Evolutionary conservation across 805 yeast genomes (phyloP).

Genomic region (Spathaspora arborariae): DNA sequence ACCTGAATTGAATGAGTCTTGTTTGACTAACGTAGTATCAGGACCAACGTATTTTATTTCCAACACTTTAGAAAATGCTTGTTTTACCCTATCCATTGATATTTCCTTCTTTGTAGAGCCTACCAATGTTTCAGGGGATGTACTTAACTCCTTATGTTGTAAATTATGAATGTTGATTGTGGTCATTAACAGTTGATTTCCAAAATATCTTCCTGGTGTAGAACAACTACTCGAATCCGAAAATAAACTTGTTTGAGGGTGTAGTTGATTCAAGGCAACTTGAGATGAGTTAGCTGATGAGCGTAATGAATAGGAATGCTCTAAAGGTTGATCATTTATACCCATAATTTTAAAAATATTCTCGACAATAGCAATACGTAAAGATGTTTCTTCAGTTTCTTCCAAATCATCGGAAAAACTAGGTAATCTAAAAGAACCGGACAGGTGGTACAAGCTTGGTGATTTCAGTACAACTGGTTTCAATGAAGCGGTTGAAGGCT

Average conservation of each 20-base stretch:
- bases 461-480: conserved; percentile 9
- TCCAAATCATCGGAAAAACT: conserved; percentile 53
- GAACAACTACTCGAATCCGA: neutral
- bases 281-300: conserved; percentile 28
- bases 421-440: neutral
- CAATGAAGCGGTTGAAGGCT: conserved; percentile 6
- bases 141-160: neutral
- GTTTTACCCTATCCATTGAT: conserved; percentile 50
- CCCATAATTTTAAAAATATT: conserved; percentile 70
- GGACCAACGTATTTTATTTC: conserved; percentile 52
- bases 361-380: conserved; percentile 64
- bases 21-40: conserved; percentile 56
- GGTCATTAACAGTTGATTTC: neutral
- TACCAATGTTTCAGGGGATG: neutral
- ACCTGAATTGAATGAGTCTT: conserved; percentile 68
- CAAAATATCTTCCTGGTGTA: neutral
- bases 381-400: conserved; percentile 66
- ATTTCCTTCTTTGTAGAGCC: conserved; percentile 11
- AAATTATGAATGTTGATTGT: conserved; percentile 3
- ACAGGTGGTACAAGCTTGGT: neutral
- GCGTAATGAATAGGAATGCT: conserved; percentile 5
- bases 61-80: conserved; percentile 56
- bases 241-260: neutral
- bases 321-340: conserved; percentile 27
- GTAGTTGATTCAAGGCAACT: conserved; percentile 14